Percentiles rank a stretch among this genome's conserved stretches.
Evolutionary conservation across 441 rosid species (phyloP).

Genomic region (Adansonia madagascariensis): DNA sequence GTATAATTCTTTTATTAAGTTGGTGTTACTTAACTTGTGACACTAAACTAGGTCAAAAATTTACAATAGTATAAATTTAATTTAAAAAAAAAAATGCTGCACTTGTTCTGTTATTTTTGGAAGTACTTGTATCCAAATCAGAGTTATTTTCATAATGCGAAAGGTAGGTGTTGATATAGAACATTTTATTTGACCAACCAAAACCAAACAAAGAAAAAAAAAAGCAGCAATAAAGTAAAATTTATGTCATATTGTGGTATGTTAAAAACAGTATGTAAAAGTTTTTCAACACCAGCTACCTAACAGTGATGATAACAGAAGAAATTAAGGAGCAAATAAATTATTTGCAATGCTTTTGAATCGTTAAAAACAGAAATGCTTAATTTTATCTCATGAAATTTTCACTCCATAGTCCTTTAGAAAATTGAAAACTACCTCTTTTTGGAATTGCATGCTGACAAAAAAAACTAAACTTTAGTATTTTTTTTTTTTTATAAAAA

Average conservation of each 20-base stretch:
- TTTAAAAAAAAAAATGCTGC: too few relatives aligned
- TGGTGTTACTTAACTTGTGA: too few relatives aligned
- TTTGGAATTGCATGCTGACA: background rate
- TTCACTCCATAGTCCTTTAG: background rate
- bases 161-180: background rate
- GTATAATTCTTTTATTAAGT: too few relatives aligned
- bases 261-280: too few relatives aligned
- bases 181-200: background rate
- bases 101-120: too few relatives aligned
- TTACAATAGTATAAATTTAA: too few relatives aligned
- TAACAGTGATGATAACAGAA: background rate
- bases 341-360: background rate
- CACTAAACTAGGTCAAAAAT: too few relatives aligned
- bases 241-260: too few relatives aligned
- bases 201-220: background rate
- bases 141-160: too few relatives aligned
- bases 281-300: too few relatives aligned
- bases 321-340: background rate
- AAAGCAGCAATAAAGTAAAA: background rate
- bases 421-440: background rate
- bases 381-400: conserved; percentile 2
- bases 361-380: background rate
- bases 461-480: background rate
- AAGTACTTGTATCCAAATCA: too few relatives aligned
- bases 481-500: too few relatives aligned